Percentiles rank a stretch among this genome's conserved stretches.
These are phyloP conservation scores for Solanum hybrid DNA, from an alignment of 305 asterid species.

Conservation along the genomic window DNA sequence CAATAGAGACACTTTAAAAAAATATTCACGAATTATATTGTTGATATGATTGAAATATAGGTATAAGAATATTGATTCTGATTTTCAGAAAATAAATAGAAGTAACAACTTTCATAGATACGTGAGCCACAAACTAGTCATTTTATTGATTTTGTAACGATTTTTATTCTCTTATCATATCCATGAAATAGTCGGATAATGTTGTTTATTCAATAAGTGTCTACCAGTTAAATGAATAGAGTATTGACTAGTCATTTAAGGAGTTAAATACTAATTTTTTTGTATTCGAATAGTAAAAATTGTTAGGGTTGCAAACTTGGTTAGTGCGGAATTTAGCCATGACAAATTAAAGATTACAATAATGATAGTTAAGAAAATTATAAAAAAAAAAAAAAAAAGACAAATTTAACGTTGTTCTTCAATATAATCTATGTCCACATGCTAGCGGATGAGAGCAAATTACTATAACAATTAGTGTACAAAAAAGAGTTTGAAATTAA, in stretches of 20 bases:
- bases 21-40: neutral
- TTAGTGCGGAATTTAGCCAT: neutral
- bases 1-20: neutral
- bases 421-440: neutral
- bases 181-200: neutral
- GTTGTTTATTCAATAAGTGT: neutral
- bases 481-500: neutral
- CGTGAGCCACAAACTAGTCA: neutral
- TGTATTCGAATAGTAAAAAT: neutral
- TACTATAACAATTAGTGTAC: neutral
- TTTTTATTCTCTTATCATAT: neutral
- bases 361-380: neutral
- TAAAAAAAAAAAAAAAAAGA: neutral
- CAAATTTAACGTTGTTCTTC: neutral
- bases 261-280: neutral
- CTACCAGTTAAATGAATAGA: no score
- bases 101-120: neutral
- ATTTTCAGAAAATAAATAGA: neutral
- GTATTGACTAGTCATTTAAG: no score
- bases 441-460: neutral
- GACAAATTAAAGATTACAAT: neutral
- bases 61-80: neutral
- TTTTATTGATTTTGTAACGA: neutral
- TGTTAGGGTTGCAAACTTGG: neutral
- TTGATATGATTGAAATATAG: neutral